Conservation (phyloP, 257 asterid species). For the Phtheirospermum japonicum region DNA sequence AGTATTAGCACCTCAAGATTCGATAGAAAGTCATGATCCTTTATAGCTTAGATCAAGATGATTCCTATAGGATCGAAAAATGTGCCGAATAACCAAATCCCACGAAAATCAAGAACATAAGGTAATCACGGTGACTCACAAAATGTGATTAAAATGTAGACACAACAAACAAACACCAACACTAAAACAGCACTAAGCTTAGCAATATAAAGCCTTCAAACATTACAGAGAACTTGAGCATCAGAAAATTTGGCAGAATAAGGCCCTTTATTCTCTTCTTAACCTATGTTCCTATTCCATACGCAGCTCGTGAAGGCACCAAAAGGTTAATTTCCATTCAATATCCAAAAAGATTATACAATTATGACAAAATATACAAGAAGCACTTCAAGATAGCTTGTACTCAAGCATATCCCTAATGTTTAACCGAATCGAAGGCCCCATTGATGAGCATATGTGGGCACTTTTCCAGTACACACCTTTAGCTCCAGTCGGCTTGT, state of each 20-base stretch:
- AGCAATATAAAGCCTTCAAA: slow-evolving; percentile 15
- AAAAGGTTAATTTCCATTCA: background rate
- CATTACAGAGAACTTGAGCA: slow-evolving; percentile 15
- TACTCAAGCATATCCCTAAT: slow-evolving; percentile 74
- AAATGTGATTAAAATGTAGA: no score
- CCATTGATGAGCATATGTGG: slow-evolving; percentile 91
- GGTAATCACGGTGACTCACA: no score
- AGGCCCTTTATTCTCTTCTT: slow-evolving; percentile 22
- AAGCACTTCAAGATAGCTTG: slow-evolving; percentile 50
- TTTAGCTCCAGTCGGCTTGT: slow-evolving; percentile 91
- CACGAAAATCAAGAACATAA: no score
- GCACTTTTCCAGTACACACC: slow-evolving; percentile 97
- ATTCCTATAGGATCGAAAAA: no score
- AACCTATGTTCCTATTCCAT: slow-evolving; percentile 24
- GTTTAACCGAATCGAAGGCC: slow-evolving; percentile 89
- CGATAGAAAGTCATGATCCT: no score
- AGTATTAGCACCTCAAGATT: no score
- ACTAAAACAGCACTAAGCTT: background rate
- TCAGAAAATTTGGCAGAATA: slow-evolving; percentile 18
- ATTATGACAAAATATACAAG: background rate
- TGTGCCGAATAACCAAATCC: no score
- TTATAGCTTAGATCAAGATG: no score
- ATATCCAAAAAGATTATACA: slow-evolving; percentile 35
- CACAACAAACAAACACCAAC: no score
- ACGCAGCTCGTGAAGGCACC: slow-evolving; percentile 21